A percentile compares a stretch with the other conserved stretches of the same genome.
Evolutionary conservation across 225 moss, liverwort and hornwort species (phyloP).

Genomic region (Antitrichia curtipendula): DNA sequence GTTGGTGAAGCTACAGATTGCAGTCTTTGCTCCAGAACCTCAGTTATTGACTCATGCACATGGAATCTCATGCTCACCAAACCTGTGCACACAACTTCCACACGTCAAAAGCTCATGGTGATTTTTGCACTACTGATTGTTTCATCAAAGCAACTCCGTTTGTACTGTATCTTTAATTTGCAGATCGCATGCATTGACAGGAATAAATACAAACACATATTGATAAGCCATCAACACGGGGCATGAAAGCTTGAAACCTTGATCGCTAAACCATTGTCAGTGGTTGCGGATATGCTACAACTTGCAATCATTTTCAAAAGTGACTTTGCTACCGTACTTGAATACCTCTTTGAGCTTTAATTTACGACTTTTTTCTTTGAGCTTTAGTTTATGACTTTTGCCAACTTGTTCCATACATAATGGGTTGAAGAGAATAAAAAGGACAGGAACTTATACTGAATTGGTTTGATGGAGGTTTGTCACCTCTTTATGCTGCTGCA

Average conservation of each 20-base stretch:
- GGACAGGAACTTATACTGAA: no score
- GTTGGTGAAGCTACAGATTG: not conserved
- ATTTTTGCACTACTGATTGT: not conserved
- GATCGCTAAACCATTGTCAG: no score
- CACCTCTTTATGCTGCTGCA: no score
- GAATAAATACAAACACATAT: not conserved
- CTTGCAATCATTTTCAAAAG: no score
- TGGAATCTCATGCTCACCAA: not conserved
- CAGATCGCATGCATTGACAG: not conserved
- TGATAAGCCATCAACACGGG: not conserved
- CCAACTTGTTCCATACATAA: not conserved
- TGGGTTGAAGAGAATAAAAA: no score
- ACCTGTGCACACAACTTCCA: not conserved
- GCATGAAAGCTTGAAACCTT: not conserved
- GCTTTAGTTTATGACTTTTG: no score
- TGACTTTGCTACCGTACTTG: not conserved
- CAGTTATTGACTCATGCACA: not conserved
- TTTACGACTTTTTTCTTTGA: no score
- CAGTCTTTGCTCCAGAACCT: not conserved
- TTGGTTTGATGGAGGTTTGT: no score
- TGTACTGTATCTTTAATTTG: not conserved
- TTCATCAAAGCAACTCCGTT: not conserved
- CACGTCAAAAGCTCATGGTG: not conserved
- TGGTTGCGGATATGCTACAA: no score
- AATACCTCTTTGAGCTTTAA: not conserved